These are phyloP conservation scores for Fraxinus xanthoxyloides DNA, from an alignment of 305 asterid species.

Conservation along the genomic window DNA sequence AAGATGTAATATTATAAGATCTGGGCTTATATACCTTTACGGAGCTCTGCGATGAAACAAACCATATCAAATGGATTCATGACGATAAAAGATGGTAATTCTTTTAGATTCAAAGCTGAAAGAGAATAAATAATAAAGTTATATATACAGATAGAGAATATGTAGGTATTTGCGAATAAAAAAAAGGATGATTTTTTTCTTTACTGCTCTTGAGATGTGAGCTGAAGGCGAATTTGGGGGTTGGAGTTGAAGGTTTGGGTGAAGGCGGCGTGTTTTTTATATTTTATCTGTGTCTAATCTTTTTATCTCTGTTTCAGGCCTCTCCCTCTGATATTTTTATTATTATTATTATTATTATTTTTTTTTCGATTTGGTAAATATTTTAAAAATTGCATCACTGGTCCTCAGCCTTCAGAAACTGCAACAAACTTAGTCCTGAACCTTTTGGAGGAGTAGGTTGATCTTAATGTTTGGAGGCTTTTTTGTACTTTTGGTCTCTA, in stretches of 20 bases:
- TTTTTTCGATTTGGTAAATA: neutral
- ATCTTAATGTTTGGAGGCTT: neutral
- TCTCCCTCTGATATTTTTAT: neutral
- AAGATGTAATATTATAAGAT: constrained; percentile 35
- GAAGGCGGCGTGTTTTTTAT: neutral
- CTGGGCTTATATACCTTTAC: constrained; percentile 61
- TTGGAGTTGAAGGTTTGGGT: constrained; percentile 5
- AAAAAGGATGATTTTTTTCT: constrained; percentile 19
- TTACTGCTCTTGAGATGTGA: constrained; percentile 22
- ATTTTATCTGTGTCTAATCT: constrained; percentile 31
- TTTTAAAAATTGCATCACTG: neutral
- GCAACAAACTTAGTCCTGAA: neutral
- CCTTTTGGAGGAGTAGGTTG: neutral
- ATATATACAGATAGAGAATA: neutral
- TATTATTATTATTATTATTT: neutral
- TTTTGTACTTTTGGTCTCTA: neutral
- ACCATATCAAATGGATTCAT: constrained; percentile 57
- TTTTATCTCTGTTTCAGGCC: constrained; percentile 26
- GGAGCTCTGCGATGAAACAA: constrained; percentile 50
- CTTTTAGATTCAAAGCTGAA: constrained; percentile 27
- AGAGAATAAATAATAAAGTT: neutral
- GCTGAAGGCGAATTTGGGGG: neutral
- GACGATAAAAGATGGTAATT: constrained; percentile 28
- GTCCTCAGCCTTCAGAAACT: neutral
- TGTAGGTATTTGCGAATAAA: neutral